Percentiles rank a stretch among this genome's conserved stretches.
These are phyloP conservation scores for Globisporangium iwayamae DNA, from an alignment of 352 stramenopile genomes.

Conservation along the genomic window DNA sequence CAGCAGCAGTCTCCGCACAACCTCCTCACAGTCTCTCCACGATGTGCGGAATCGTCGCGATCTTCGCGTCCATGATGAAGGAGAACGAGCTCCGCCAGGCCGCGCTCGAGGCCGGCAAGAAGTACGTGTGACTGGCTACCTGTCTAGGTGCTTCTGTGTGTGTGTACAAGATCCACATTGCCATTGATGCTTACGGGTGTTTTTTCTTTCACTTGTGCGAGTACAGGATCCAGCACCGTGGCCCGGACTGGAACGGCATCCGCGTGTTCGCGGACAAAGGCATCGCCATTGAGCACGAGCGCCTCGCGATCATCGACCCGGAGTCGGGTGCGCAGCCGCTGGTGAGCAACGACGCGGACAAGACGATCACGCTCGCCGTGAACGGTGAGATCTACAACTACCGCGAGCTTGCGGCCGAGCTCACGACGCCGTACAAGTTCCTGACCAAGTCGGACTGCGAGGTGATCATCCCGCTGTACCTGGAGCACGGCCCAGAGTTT, in stretches of 20 bases:
- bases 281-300: constrained; percentile 95
- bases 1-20: neutral
- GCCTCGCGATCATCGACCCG: constrained; percentile 98
- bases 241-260: constrained; percentile 95
- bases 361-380: constrained; percentile 92
- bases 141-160: neutral
- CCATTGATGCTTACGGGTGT: neutral
- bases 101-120: constrained; percentile 93
- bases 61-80: constrained; percentile 94
- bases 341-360: constrained; percentile 76
- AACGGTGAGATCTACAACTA: constrained; percentile 99
- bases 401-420: constrained; percentile 90
- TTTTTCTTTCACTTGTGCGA: neutral
- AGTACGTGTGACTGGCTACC: constrained; percentile 25
- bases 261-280: constrained; percentile 70
- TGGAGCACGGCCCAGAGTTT: constrained; percentile 88
- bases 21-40: neutral
- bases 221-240: constrained; percentile 91
- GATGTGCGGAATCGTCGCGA: constrained; percentile 99
- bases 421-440: constrained; percentile 90
- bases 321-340: constrained; percentile 93
- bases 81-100: constrained; percentile 92
- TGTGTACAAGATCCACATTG: neutral
- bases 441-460: constrained; percentile 97
- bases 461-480: constrained; percentile 96